phyloP scores from a whole-genome alignment of 768 basidiomycete species.

The Mycena crocata region DNA sequence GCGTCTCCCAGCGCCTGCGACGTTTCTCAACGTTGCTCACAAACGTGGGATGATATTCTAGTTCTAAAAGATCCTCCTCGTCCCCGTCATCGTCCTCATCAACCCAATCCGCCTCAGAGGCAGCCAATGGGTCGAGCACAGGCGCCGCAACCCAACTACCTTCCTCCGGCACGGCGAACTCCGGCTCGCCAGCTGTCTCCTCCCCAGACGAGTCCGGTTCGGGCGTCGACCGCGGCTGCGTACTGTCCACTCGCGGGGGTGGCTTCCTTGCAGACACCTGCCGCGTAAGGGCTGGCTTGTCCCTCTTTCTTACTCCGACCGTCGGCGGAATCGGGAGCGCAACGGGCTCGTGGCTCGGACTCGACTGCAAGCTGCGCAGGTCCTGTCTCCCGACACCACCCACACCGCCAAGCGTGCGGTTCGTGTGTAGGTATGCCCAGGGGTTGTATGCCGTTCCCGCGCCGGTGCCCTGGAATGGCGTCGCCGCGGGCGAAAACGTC shows the following conservation, averaged over 20 bases:
- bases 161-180: constrained; percentile 53
- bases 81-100: constrained; percentile 80
- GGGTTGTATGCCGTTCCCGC: constrained; percentile 68
- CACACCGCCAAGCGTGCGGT: constrained; percentile 55
- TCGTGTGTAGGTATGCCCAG: constrained; percentile 78
- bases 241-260: constrained; percentile 85
- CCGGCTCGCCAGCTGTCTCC: constrained; percentile 80
- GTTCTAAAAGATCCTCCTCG: constrained; percentile 75
- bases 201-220: constrained; percentile 85
- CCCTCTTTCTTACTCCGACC: constrained; percentile 58
- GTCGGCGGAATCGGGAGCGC: constrained; percentile 63
- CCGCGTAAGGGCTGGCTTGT: constrained; percentile 34
- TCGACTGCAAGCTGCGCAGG: constrained; percentile 70
- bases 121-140: constrained; percentile 34
- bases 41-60: constrained; percentile 82
- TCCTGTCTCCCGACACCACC: constrained; percentile 22
- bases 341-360: constrained; percentile 77
- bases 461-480: constrained; percentile 70
- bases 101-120: constrained; percentile 73
- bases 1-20: constrained; percentile 76
- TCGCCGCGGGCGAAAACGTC: constrained; percentile 80
- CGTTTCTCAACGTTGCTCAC: constrained; percentile 75
- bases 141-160: constrained; percentile 46
- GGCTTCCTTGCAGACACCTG: constrained; percentile 59
- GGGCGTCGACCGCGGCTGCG: constrained; percentile 66